Conservation (phyloP, 2,329 filamentous ascomycete genomes). For the Hymenoscyphus repandus region DNA sequence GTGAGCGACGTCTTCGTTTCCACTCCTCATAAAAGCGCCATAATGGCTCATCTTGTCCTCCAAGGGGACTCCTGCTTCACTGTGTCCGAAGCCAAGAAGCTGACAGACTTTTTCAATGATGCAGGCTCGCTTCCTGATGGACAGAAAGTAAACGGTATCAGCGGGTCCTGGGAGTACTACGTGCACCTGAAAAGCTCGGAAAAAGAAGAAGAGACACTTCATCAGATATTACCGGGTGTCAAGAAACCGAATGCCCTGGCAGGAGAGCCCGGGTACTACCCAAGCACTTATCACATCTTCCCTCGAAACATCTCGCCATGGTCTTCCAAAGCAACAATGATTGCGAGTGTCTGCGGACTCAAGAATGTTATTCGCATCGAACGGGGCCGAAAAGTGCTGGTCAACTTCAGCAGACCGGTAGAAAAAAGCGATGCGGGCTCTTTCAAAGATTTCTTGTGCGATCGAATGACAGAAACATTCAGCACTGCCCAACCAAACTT, state of each 20-base stretch:
- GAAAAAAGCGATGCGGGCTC: conserved; percentile 45
- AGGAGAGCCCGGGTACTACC: conserved; percentile 8
- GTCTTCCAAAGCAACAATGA: conserved; percentile 94
- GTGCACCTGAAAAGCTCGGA: conserved; percentile 20
- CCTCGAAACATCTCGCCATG: conserved; percentile 91
- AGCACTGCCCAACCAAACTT: conserved; percentile 62
- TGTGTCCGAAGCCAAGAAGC: conserved; percentile 25
- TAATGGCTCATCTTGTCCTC: conserved; percentile 22
- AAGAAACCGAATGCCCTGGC: conserved; percentile 7
- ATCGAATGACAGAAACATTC: conserved; percentile 93
- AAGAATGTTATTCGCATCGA: conserved; percentile 74
- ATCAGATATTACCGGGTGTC: conserved; percentile 23
- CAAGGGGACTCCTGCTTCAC: conserved; percentile 28
- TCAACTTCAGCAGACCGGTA: conserved; percentile 49
- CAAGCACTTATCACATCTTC: conserved; percentile 53
- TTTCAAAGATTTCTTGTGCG: conserved; percentile 70
- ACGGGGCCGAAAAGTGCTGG: conserved; percentile 72
- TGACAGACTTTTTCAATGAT: conserved; percentile 20
- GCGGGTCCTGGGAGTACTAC: conserved; percentile 29
- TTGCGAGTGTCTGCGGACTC: conserved; percentile 86
- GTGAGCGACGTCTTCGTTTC: background rate
- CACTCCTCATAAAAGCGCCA: background rate
- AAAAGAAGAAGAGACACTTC: conserved; percentile 13
- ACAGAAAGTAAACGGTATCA: conserved; percentile 20
- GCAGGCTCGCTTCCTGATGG: background rate